Conservation (phyloP, 2,329 filamentous ascomycete genomes). For the Nemania sp. region DNA sequence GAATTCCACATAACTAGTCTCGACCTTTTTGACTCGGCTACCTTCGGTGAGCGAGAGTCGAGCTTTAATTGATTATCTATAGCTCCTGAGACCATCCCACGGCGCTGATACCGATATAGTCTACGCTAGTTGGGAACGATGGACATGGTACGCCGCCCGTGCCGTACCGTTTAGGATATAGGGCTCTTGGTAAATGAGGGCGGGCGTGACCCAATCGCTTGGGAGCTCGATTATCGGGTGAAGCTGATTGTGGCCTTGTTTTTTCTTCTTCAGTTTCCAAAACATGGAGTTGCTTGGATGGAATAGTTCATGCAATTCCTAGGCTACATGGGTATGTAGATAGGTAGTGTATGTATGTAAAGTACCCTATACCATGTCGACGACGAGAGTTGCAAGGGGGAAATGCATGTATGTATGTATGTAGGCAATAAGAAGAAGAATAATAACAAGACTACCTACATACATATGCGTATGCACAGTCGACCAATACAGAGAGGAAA, state of each 20-base stretch:
- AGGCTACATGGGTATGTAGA: too few species aligned
- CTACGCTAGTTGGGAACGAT: constrained; percentile 1
- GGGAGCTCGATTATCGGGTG: neutral
- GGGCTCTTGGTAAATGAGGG: constrained; percentile 11
- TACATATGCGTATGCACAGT: neutral
- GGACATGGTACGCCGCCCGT: constrained; percentile 4
- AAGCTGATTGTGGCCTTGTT: constrained; percentile 10
- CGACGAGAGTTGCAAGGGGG: neutral
- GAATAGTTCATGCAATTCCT: constrained; percentile 27
- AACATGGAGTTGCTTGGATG: constrained; percentile 12
- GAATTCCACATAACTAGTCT: neutral
- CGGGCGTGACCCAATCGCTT: constrained; percentile 12
- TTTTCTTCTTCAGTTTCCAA: neutral
- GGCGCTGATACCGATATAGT: constrained; percentile 14
- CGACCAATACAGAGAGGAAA: constrained; percentile 11
- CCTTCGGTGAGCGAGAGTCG: constrained; percentile 29
- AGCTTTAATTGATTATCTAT: constrained; percentile 1
- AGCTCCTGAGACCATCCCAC: constrained; percentile 5
- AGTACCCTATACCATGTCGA: neutral
- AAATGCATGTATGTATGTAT: neutral
- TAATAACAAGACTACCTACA: neutral
- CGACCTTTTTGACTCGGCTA: constrained; percentile 11
- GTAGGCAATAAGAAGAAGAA: neutral
- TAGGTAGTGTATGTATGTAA: constrained; percentile 11
- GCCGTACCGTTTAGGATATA: constrained; percentile 12